Evolutionary conservation across 805 yeast genomes (phyloP).

Genomic region (Kuraishia cidri): DNA sequence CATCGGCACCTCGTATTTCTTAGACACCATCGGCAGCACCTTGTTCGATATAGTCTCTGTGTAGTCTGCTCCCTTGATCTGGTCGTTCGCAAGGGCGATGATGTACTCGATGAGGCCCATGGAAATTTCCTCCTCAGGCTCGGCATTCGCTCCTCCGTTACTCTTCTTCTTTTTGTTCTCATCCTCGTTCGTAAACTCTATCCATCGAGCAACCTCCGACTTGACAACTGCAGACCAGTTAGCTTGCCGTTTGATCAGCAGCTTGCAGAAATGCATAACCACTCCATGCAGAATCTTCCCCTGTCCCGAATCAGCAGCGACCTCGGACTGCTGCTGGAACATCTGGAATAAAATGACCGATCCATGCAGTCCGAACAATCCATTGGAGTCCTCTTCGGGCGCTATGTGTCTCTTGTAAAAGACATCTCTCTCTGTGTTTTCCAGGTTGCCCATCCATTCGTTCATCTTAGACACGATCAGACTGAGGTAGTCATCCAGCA

Average conservation of each 20-base stretch:
- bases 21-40: constrained; percentile 56
- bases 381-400: constrained; percentile 59
- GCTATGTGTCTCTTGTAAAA: constrained; percentile 61
- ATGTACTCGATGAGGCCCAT: constrained; percentile 77
- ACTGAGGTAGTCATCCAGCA: constrained; percentile 71
- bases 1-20: constrained; percentile 52
- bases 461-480: constrained; percentile 65
- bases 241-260: constrained; percentile 52
- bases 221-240: constrained; percentile 52
- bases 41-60: constrained; percentile 63
- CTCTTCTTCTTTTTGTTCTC: constrained; percentile 17
- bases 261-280: constrained; percentile 56
- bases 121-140: constrained; percentile 36
- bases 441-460: constrained; percentile 76
- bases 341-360: constrained; percentile 72
- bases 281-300: constrained; percentile 75
- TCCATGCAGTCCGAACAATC: constrained; percentile 60
- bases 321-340: constrained; percentile 85
- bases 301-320: constrained; percentile 78
- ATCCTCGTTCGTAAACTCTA: constrained; percentile 7
- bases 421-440: constrained; percentile 53
- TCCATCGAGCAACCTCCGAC: constrained; percentile 33
- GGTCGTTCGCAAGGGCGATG: constrained; percentile 80
- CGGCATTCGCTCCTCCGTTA: constrained; percentile 21
- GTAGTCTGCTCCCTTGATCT: constrained; percentile 60